These are phyloP conservation scores for Tolypocladium sp. DNA, from an alignment of 2,329 filamentous ascomycete species.

Conservation along the genomic window DNA sequence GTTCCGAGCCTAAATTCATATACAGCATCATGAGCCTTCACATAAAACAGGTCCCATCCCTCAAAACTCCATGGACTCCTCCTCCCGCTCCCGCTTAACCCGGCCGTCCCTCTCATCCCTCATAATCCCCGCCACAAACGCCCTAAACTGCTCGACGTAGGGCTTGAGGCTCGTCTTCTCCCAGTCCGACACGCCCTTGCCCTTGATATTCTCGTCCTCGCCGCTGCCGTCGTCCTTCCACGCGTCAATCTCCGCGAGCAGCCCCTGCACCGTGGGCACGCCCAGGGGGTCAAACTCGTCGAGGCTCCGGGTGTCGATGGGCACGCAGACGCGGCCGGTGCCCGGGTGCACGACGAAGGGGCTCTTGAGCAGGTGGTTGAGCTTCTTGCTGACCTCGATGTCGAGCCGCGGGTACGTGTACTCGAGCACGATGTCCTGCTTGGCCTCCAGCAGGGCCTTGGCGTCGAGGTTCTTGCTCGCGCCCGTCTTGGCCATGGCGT, in stretches of 20 bases:
- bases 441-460: conserved; percentile 71
- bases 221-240: conserved; percentile 48
- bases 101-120: conserved; percentile 58
- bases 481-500: conserved; percentile 70
- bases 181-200: conserved; percentile 62
- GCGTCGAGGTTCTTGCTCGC: conserved; percentile 64
- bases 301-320: conserved; percentile 66
- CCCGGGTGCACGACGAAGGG: conserved; percentile 95
- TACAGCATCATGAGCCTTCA: background rate
- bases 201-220: conserved; percentile 26
- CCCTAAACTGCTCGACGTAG: conserved; percentile 82
- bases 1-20: background rate
- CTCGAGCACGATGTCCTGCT: conserved; percentile 92
- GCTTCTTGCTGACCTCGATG: conserved; percentile 93
- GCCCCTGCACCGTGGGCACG: conserved; percentile 80
- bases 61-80: conserved; percentile 44
- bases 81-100: conserved; percentile 48
- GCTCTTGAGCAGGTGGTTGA: conserved; percentile 95
- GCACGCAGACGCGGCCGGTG: conserved; percentile 89
- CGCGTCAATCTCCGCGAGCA: conserved; percentile 78
- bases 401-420: conserved; percentile 97
- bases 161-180: conserved; percentile 94
- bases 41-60: background rate
- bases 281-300: conserved; percentile 78
- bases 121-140: conserved; percentile 69